Conservation (phyloP, 768 basidiomycete genomes). For the Termitomyces heimii region DNA sequence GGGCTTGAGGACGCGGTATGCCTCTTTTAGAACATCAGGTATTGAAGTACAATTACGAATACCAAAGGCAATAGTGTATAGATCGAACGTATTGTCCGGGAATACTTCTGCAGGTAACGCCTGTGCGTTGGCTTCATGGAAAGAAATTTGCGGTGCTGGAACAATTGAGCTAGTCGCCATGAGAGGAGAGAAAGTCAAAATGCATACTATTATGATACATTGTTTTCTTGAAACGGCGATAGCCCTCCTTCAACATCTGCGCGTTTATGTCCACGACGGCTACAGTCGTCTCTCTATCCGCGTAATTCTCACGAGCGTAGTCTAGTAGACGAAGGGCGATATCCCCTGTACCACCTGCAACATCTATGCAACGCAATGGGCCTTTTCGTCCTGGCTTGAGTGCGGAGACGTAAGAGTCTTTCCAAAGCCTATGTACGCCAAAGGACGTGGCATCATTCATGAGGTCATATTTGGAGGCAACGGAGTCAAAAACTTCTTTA, state of each 20-base stretch:
- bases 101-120: conserved; percentile 62
- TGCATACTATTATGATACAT: conserved; percentile 95
- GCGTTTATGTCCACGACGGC: conserved; percentile 92
- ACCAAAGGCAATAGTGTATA: conserved; percentile 98
- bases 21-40: conserved; percentile 81
- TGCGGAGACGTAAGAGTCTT: conserved; percentile 77
- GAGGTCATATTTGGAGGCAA: conserved; percentile 91
- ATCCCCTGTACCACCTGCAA: conserved; percentile 97
- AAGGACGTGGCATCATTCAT: conserved; percentile 99
- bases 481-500: conserved; percentile 90
- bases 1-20: conserved; percentile 91
- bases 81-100: conserved; percentile 78
- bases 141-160: conserved; percentile 80
- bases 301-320: conserved; percentile 81
- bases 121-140: conserved; percentile 93
- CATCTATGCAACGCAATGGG: conserved; percentile 80
- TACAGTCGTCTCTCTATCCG: conserved; percentile 84
- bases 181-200: not conserved
- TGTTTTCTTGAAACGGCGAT: conserved; percentile 87
- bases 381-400: conserved; percentile 75
- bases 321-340: conserved; percentile 94
- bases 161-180: not conserved
- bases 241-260: conserved; percentile 92
- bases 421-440: conserved; percentile 96
- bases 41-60: conserved; percentile 97